Base-by-base conservation (phyloP, 257 asterid species). In the Eustoma russellianum region DNA sequence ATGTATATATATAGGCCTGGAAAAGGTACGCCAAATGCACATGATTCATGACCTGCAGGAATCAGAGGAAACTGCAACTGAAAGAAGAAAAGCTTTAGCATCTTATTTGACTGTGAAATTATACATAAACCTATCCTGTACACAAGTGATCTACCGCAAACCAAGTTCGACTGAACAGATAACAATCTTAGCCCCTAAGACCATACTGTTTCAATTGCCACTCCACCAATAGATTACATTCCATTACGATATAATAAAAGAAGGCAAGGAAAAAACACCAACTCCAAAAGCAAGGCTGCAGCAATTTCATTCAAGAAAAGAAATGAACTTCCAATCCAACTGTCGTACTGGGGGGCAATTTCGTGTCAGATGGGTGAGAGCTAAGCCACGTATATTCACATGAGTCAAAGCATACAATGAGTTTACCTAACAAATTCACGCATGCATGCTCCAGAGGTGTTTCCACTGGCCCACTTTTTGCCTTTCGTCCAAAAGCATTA, bases 401-500 rank as follows among this genome's bases (percentile, higher is more conserved):
- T 41, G 44, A 53, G 59, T 34, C 15, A 41, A 63, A 72, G 66
- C 66, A 49, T 59, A 33, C 58, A 53, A 67, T 61, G 58, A 50
- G 13, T 24, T 30, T 49, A 24, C 30, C 30, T 24, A 24, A 24
- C 30, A 2, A 24, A 4, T 24, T 76, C 60, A 38, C 43, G 12
- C 43, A 38, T 3, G 43, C 41, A 77, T 60, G 38, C 77, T 70
- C 43, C 81, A 69, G 45, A 81, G 63, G 55, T 63, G 52, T 11
- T 89, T 85, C 91, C 92, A 72, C 45, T 76, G 88, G 52, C 89
- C 83, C 38, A 66, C 70, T 53, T 72, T 77, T 46, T 87, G 78
- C 52, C 94, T 86, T 75, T 73, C 79, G 59, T 88, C 88, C 53
- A 92, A 64, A 48, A 88, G 88, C 79, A 71, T 67, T 57, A 82